A percentile compares a stretch with the other conserved stretches of the same genome.
Evolutionary conservation across 805 yeast genomes (phyloP).

Genomic region (Saturnispora ahearnii): DNA sequence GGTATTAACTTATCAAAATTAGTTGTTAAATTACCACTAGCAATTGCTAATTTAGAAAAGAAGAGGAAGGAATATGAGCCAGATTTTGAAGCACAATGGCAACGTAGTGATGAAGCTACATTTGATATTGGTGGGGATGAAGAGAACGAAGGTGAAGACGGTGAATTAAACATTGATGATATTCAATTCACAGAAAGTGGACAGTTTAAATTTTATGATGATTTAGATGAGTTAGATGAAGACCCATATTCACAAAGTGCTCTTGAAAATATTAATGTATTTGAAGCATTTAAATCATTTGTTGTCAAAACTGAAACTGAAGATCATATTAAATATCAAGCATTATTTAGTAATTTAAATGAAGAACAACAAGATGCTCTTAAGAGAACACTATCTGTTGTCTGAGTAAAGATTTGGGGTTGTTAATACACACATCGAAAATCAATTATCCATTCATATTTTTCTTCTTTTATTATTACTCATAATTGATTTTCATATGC

Average conservation of each 20-base stretch:
- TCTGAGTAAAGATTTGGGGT: background rate
- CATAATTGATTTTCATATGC: too few relatives aligned
- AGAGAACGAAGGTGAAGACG: conserved; percentile 20
- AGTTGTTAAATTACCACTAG: conserved; percentile 58
- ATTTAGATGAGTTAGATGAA: conserved; percentile 70
- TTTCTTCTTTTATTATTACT: too few relatives aligned
- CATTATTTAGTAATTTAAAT: conserved; percentile 17
- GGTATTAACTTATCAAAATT: conserved; percentile 43
- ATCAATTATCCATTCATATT: too few relatives aligned
- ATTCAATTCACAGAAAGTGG: conserved; percentile 25
- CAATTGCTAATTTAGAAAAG: conserved; percentile 56
- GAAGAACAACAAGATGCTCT: conserved; percentile 20
- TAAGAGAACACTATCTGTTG: conserved; percentile 2
- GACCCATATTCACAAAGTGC: conserved; percentile 75
- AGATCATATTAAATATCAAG: conserved; percentile 28
- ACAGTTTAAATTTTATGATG: conserved; percentile 33
- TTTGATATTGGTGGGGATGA: conserved; percentile 18
- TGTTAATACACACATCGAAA: background rate
- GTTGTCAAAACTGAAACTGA: conserved; percentile 39
- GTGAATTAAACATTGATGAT: conserved; percentile 24
- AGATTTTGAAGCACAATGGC: conserved; percentile 20
- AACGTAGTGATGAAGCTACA: conserved; percentile 12
- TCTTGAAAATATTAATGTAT: conserved; percentile 68
- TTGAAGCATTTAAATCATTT: conserved; percentile 51
- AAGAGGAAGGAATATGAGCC: conserved; percentile 47